phyloP scores from a whole-genome alignment of 1,139 yeast species.

The Yamadazyma songkhlaensis region DNA sequence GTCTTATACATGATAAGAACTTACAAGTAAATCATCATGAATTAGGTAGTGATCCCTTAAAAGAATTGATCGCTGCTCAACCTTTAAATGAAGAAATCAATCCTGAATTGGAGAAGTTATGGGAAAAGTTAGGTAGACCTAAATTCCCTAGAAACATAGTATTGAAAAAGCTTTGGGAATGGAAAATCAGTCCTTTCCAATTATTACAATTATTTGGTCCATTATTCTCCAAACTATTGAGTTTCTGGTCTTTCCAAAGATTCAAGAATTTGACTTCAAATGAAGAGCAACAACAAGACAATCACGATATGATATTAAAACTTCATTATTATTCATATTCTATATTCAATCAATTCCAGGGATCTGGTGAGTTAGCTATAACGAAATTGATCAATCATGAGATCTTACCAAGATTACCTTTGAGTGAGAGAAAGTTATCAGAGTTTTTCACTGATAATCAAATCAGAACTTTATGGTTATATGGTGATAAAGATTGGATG shows the following conservation, averaged over 20 bases:
- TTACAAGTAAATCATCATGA: slow-evolving; percentile 34
- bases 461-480: slow-evolving; percentile 33
- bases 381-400: slow-evolving; percentile 42
- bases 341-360: slow-evolving; percentile 44
- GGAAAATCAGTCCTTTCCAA: slow-evolving; percentile 41
- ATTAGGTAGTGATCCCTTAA: slow-evolving; percentile 25
- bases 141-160: slow-evolving; percentile 36
- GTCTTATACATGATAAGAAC: slow-evolving; percentile 32
- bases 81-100: slow-evolving; percentile 14
- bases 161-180: slow-evolving; percentile 35
- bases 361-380: slow-evolving; percentile 46
- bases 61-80: slow-evolving; percentile 23
- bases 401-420: slow-evolving; percentile 38
- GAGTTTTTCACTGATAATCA: slow-evolving; percentile 25
- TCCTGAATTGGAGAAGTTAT: slow-evolving; percentile 22
- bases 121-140: slow-evolving; percentile 39
- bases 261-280: slow-evolving; percentile 30
- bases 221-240: slow-evolving; percentile 37
- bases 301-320: slow-evolving; percentile 25
- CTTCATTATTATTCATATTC: slow-evolving; percentile 43
- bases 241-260: slow-evolving; percentile 43
- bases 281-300: slow-evolving; percentile 1
- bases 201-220: slow-evolving; percentile 39
- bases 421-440: slow-evolving; percentile 40
- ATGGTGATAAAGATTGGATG: slow-evolving; percentile 49